These are phyloP conservation scores for Colletotrichum gigasporum DNA, from an alignment of 2,329 filamentous ascomycete species.

Conservation along the genomic window DNA sequence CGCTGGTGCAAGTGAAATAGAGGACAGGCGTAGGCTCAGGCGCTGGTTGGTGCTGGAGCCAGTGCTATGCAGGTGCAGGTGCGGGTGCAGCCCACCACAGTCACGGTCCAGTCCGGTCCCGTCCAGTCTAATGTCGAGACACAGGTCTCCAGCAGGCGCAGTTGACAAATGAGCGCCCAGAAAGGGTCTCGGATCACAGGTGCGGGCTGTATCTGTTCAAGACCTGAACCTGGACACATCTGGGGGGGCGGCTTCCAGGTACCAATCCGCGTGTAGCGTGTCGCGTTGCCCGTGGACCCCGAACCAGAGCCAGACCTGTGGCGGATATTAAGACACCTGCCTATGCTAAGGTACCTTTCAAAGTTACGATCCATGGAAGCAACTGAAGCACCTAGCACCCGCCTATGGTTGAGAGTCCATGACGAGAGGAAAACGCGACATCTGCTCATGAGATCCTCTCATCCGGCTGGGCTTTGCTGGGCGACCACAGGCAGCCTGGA, in stretches of 20 bases:
- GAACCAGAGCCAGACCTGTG: no score
- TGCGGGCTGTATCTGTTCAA: slow-evolving; percentile 8
- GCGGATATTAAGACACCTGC: no score
- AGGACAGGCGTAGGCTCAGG: neutral
- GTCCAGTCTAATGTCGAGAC: slow-evolving; percentile 22
- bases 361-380: no score
- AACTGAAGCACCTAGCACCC: no score
- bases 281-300: no score
- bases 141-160: slow-evolving; percentile 1
- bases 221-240: slow-evolving; percentile 4
- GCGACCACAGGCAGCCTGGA: no score
- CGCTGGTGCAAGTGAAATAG: neutral
- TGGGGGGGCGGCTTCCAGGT: neutral
- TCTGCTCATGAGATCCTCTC: no score
- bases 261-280: slow-evolving; percentile 1
- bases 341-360: no score
- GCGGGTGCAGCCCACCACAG: slow-evolving; percentile 11
- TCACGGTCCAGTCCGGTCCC: slow-evolving; percentile 28
- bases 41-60: neutral
- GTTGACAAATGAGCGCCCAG: slow-evolving; percentile 20
- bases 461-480: no score
- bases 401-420: no score
- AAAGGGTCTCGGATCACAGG: slow-evolving; percentile 23
- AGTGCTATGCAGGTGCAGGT: neutral
- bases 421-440: no score